Conservation (phyloP, 345 rosid species). For the Rhizophora mangle region DNA sequence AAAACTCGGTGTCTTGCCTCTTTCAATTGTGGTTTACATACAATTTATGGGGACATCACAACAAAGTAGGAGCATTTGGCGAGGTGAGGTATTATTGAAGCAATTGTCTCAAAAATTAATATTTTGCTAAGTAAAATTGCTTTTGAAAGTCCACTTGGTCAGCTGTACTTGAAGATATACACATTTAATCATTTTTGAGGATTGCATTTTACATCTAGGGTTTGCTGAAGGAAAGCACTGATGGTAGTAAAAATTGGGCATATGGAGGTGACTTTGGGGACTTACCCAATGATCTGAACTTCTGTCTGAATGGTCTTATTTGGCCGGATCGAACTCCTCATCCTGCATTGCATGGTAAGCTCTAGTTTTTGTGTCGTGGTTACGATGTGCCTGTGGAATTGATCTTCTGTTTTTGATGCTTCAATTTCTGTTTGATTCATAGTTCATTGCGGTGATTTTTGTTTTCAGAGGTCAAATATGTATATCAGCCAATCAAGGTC, state of each 20-base stretch:
- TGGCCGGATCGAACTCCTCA: constrained; percentile 98
- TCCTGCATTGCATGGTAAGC: constrained; percentile 83
- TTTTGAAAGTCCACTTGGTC: neutral
- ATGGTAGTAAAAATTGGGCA: constrained; percentile 83
- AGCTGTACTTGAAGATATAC: no score
- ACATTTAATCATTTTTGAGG: neutral
- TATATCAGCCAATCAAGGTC: constrained; percentile 84
- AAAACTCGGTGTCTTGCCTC: no score
- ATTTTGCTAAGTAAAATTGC: neutral
- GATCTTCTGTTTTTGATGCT: neutral
- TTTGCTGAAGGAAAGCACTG: constrained; percentile 58
- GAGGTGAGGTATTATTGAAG: neutral
- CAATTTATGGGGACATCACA: neutral
- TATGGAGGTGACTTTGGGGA: constrained; percentile 99
- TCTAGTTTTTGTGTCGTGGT: constrained; percentile 10
- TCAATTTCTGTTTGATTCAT: constrained; percentile 23
- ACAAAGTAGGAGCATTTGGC: neutral
- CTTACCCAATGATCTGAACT: constrained; percentile 87
- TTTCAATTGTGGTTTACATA: neutral
- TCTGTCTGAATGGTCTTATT: constrained; percentile 80
- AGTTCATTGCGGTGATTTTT: constrained; percentile 1
- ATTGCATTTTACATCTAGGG: constrained; percentile 45
- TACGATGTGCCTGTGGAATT: no score
- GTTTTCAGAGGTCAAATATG: constrained; percentile 82
- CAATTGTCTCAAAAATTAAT: neutral